These are phyloP conservation scores for Coemansia erecta DNA, from an alignment of 192 early-diverging fungal genomes.

Conservation along the genomic window DNA sequence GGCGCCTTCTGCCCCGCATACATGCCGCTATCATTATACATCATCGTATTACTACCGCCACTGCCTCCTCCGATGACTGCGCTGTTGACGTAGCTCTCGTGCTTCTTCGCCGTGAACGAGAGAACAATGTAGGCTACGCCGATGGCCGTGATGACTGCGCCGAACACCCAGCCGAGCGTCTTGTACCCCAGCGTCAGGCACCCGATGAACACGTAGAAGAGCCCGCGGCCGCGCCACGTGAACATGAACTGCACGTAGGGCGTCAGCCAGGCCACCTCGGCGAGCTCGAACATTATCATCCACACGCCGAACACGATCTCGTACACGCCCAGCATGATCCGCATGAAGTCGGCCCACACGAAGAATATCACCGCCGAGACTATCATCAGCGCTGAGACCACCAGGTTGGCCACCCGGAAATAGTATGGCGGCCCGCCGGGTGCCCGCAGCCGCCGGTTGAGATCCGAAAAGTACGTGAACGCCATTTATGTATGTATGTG, in stretches of 20 bases:
- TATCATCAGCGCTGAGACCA: slow-evolving; percentile 44
- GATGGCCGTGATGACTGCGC: slow-evolving; percentile 37
- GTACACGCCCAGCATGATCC: slow-evolving; percentile 47
- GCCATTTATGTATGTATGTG: slow-evolving; percentile 11
- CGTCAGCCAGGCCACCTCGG: slow-evolving; percentile 37
- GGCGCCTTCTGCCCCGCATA: slow-evolving; percentile 6
- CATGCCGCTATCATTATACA: slow-evolving; percentile 17
- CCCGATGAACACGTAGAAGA: slow-evolving; percentile 49
- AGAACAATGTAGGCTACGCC: slow-evolving; percentile 38
- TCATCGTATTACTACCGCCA: neutral
- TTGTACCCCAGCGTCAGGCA: slow-evolving; percentile 41
- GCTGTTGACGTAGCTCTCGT: slow-evolving; percentile 33
- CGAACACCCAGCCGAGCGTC: slow-evolving; percentile 37
- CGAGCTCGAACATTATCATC: slow-evolving; percentile 45
- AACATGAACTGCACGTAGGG: slow-evolving; percentile 49
- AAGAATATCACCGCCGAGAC: slow-evolving; percentile 40
- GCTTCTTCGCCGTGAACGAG: slow-evolving; percentile 33
- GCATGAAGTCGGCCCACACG: slow-evolving; percentile 39
- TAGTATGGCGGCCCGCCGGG: slow-evolving; percentile 50
- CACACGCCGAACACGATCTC: slow-evolving; percentile 43
- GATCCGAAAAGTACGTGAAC: slow-evolving; percentile 29
- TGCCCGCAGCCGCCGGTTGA: slow-evolving; percentile 30
- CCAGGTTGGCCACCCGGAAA: slow-evolving; percentile 39
- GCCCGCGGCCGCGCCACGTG: slow-evolving; percentile 45
- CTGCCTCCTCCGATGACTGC: neutral